Base-by-base conservation (phyloP, 164 flowering plant species). In the Litsea cubeba region DNA sequence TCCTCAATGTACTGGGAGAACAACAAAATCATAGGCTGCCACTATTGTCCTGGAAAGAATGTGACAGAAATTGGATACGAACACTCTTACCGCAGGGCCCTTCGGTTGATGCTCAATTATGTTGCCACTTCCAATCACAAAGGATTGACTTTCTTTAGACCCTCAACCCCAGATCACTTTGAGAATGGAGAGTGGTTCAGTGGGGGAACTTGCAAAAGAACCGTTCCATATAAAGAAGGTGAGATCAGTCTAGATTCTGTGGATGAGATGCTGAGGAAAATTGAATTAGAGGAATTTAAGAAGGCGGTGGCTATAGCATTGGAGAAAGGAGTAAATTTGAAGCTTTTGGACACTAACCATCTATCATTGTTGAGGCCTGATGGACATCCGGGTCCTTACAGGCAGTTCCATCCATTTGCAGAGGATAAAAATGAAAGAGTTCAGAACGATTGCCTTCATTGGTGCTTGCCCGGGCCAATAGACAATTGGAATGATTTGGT, bases 401-500 rank as follows among this genome's bases (percentile, higher is more conserved):
- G 95, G 92, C 87, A 79, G 77, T 73, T 54, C 3, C 90, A 85
- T 49, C 90, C 90, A 60, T 81, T 83, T 3, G 46, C 17, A 1
- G 85, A 86, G 65, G 88, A 87, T 26, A 84, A 77, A 51, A 85
- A 86, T 17, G 88, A 86, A 0, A 74, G 50, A 57, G 86, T 87
- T 24, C 86, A 81, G 71, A 87, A 82, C 76, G 99, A 95, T 65
- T 95, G 99, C 77, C 67, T 95, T 79, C 98, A 93, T 77, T 95
- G 98, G 98, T 93, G 98, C 81, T 76, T 93, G 77, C 97, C 98
- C 0, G 97, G 98, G n/a, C 98, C 98, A 2, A 89, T 94, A 7
- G 97, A 94, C 72, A 75, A 85, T 50, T 91, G 92, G 97, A 95
- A 91, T 72, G 95, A 95, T 79, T 76, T 95, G 67, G 79, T 95